Base-by-base conservation (phyloP, 2,329 filamentous ascomycete species). In the Parascedosporium putredinis region DNA sequence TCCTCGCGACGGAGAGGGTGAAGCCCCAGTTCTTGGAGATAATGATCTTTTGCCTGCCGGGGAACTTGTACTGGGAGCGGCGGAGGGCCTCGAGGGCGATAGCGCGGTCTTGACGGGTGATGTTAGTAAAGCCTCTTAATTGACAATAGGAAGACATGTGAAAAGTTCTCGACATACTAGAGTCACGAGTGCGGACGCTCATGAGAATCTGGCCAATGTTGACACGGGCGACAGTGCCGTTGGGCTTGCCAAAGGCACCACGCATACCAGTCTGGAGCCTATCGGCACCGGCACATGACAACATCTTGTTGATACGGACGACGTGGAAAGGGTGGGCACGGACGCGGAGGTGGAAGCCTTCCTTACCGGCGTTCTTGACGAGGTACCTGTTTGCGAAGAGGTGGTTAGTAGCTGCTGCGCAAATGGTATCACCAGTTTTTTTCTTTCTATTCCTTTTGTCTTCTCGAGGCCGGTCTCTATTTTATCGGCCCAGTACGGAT, bases 301-400 rank as follows among this genome's bases (percentile, higher is more conserved):
- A 91, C 93, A 98, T 98, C 87, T 98, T 98, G 89, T 98, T 98
- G 90, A 98, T 98, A 77, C 93, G 93, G 81, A 98, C 86, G 76
- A 98, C 93, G 82, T 98, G 93, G 88, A 88, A 98, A 61, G 93
- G 93, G 83, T 98, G 93, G 68, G 89, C 90, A 70, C 93, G 82
- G 68, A 86, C 78, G 64, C 82, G 81, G 61, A 86, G 74, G 70
- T 86, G 82, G 79, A 86, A 86, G 67, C 73, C 71, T 67, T 86
- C 82, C 78, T 86, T 86, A 71, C 82, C 82, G 62, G 74, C 71
- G 63, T 73, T 71, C 79, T 85, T 85, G 72, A 83, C 79, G 58
- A 86, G 71, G 77, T 85, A 94, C 52, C 54, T 55, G 40, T 31
- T 31, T 6, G 5, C 1, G 8, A 42, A 29, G n/a, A 42, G 31